Evolutionary conservation across 768 basidiomycete genomes (phyloP), one percentile per base, ranked within the genome.

Genomic region (Nevesoporus exiguus): DNA sequence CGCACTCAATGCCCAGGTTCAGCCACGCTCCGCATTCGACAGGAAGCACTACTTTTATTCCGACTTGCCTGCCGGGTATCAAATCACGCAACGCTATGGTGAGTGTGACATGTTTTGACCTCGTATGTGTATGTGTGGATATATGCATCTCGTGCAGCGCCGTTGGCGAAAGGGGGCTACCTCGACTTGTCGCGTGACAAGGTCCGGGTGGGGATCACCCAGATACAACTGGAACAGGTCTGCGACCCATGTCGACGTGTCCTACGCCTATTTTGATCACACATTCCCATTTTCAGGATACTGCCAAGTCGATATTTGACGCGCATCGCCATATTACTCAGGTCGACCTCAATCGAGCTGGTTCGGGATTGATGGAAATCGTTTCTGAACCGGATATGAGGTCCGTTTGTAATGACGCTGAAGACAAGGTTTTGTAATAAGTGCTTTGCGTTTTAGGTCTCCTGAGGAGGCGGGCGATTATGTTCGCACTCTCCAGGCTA

Each of bases 31-130:
- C 0, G 80, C 90, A 0, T 98, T 98, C 62, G 97, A 98, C 71
- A 78, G 97, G 60, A 99, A 99, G 67, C 97, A 98, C 68, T 99
- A 99, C 68, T 98, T 98, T 70, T 98, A 99, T 66, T 81, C 91
- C 5, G 97, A 98, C 70, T 79, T 97, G 33, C 94, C 97, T 0
- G 79, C 88, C 5, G 96, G 96, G 0, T 98, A 94, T 71, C 97
- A 99, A 72, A 96, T 99, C 57, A 99, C 95, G 0, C 95, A 98
- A 67, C 89, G 92, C 58, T 97, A 98, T 70, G 82, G 92, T 92
- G 56, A 59, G 62, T 65, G 24, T 8, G 25, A 30, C 17, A 24
- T 41, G 10, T 49, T 39, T n/a, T 48, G 29, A 11, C 15, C n/a
- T 19, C 22, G 3, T 36, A 19, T 15, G 53, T 46, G 15, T 46